A percentile compares a stretch with the other conserved stretches of the same genome.
Conservation (phyloP, 2,329 filamentous ascomycete species). For the Aspergillus transmontanensis region DNA sequence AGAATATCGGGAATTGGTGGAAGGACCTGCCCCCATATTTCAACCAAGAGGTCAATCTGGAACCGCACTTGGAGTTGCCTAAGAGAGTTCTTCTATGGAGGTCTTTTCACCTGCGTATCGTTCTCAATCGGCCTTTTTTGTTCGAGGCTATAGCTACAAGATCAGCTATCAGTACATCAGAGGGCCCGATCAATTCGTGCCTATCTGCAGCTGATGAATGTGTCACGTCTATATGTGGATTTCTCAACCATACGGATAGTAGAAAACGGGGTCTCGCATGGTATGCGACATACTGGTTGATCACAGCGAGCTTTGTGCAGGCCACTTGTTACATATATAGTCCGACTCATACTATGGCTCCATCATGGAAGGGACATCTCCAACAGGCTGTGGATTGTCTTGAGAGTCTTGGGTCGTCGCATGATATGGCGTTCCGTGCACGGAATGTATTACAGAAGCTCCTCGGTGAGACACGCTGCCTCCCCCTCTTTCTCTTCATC, state of each 20-base stretch:
- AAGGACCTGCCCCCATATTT: slow-evolving; percentile 19
- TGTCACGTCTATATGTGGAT: slow-evolving; percentile 23
- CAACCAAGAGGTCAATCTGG: slow-evolving; percentile 11
- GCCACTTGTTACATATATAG: slow-evolving; percentile 26
- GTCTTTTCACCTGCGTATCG: slow-evolving; percentile 26
- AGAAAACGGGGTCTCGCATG: slow-evolving; percentile 21
- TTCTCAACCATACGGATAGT: slow-evolving; percentile 21
- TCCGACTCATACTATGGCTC: slow-evolving; percentile 17
- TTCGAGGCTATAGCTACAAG: slow-evolving; percentile 21
- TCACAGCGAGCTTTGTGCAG: slow-evolving; percentile 27
- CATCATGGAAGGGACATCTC: slow-evolving; percentile 17
- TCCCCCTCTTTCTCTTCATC: neutral
- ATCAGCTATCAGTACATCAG: slow-evolving; percentile 16
- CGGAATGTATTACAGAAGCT: slow-evolving; percentile 21
- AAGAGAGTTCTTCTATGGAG: slow-evolving; percentile 23
- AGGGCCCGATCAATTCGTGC: slow-evolving; percentile 19
- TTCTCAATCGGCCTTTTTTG: slow-evolving; percentile 25
- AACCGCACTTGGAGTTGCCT: slow-evolving; percentile 21
- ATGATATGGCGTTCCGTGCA: slow-evolving; percentile 24
- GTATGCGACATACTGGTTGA: slow-evolving; percentile 28
- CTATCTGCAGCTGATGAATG: slow-evolving; percentile 24
- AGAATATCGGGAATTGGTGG: slow-evolving; percentile 20
- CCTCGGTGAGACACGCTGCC: slow-evolving; percentile 12
- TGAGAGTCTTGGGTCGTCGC: slow-evolving; percentile 21
- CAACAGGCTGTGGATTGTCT: slow-evolving; percentile 21